phyloP scores from a whole-genome alignment of 2,329 filamentous ascomycete species.

The Ophiostoma sp. region DNA sequence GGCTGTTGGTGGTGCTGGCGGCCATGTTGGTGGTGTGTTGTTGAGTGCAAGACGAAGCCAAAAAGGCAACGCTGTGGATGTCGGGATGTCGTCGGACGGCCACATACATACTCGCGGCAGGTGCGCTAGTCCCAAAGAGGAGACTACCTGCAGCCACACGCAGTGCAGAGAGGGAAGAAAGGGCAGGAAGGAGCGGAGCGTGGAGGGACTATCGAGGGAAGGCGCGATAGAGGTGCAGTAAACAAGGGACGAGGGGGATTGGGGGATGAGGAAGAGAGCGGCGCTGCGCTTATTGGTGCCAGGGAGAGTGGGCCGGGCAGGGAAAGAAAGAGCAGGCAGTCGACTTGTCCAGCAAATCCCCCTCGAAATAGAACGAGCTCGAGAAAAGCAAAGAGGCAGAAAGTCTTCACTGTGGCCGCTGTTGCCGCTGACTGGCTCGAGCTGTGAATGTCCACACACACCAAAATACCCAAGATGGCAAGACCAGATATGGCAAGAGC shows the following conservation, averaged over 20 bases:
- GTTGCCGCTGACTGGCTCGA: slow-evolving; percentile 16
- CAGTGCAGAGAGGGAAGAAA: slow-evolving; percentile 5
- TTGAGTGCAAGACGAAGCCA: neutral
- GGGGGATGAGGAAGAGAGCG: neutral
- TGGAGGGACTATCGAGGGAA: slow-evolving; percentile 11
- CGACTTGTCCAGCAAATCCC: neutral
- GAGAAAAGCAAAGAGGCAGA: neutral
- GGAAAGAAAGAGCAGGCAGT: slow-evolving; percentile 11
- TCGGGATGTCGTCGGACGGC: slow-evolving; percentile 9
- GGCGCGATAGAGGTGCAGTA: neutral
- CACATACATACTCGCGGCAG: slow-evolving; percentile 2
- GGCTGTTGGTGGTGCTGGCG: neutral
- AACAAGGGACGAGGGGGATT: neutral
- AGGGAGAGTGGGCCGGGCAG: neutral
- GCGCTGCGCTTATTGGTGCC: slow-evolving; percentile 26
- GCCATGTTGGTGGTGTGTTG: slow-evolving; percentile 4
- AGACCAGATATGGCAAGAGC: neutral
- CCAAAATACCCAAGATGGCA: neutral
- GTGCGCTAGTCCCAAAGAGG: slow-evolving; percentile 14
- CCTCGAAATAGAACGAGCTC: slow-evolving; percentile 17
- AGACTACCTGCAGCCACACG: slow-evolving; percentile 14
- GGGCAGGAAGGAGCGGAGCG: slow-evolving; percentile 6
- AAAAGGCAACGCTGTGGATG: slow-evolving; percentile 9
- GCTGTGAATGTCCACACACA: slow-evolving; percentile 3
- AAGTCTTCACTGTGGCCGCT: neutral